These are phyloP conservation scores for Lophium mytilinum DNA, from an alignment of 495 filamentous ascomycete species.

Conservation along the genomic window DNA sequence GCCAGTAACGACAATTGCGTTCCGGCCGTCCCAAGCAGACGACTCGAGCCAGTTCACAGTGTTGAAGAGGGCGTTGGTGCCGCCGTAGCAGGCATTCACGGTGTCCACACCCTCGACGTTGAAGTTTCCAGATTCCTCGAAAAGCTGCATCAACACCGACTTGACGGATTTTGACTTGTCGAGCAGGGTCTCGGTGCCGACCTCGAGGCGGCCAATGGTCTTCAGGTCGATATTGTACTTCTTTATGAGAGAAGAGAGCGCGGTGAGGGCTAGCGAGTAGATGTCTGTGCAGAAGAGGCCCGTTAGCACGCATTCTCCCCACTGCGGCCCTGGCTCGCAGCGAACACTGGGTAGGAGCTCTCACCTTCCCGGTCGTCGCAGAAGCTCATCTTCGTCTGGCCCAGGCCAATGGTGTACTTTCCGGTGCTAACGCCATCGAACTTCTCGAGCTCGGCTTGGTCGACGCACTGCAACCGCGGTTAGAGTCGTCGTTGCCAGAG, in stretches of 20 bases:
- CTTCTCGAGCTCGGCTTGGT: conserved; percentile 92
- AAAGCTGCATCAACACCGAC: conserved; percentile 98
- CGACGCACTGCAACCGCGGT: conserved; percentile 65
- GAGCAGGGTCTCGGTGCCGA: conserved; percentile 94
- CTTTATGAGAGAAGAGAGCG: conserved; percentile 74
- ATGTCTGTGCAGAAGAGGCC: conserved; percentile 56
- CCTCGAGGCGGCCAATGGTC: conserved; percentile 87
- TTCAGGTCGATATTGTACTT: conserved; percentile 92
- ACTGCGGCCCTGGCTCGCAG: no score
- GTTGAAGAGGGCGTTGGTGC: conserved; percentile 97
- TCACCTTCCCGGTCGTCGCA: conserved; percentile 97
- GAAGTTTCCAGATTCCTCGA: conserved; percentile 72
- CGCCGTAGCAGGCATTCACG: conserved; percentile 96
- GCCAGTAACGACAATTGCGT: conserved; percentile 88
- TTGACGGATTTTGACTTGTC: conserved; percentile 99
- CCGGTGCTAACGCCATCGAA: conserved; percentile 91
- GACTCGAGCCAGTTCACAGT: conserved; percentile 96
- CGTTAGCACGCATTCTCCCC: conserved; percentile 7
- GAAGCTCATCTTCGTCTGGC: conserved; percentile 99
- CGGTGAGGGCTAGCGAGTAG: conserved; percentile 92
- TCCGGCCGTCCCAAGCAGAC: conserved; percentile 91
- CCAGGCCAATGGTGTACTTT: conserved; percentile 98
- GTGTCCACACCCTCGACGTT: conserved; percentile 96
- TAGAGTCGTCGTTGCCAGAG: conserved; percentile 9
- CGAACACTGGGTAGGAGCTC: conserved; percentile 16